phyloP scores from a whole-genome alignment of 2,329 filamentous ascomycete genomes.

The Xylaria multiplex region DNA sequence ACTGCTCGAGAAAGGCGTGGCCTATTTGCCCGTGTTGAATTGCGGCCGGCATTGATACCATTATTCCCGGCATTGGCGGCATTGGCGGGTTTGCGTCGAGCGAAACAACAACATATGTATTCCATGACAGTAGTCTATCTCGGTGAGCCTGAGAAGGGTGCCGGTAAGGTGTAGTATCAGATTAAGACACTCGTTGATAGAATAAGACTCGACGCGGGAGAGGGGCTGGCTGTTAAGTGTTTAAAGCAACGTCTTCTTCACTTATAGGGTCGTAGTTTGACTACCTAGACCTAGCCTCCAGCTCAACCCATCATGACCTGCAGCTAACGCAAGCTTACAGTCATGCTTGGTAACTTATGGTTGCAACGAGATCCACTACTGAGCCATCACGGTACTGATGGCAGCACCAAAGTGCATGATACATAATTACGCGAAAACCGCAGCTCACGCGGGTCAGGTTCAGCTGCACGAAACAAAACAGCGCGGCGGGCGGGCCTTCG shows the following conservation, averaged over 20 bases:
- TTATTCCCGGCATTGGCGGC: neutral
- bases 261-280: constrained; percentile 15
- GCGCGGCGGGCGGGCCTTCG: constrained; percentile 5
- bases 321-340: constrained; percentile 22
- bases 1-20: constrained; percentile 3
- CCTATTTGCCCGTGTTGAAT: neutral
- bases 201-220: constrained; percentile 18
- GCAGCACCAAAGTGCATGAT: constrained; percentile 9
- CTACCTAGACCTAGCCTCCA: constrained; percentile 16
- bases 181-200: constrained; percentile 6
- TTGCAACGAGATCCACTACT: constrained; percentile 22
- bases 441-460: constrained; percentile 11
- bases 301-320: constrained; percentile 23
- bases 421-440: constrained; percentile 8
- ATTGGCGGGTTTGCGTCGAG: constrained; percentile 21
- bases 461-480: constrained; percentile 3
- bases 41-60: neutral
- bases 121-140: constrained; percentile 18
- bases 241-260: constrained; percentile 26
- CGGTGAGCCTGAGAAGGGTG: neutral
- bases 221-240: constrained; percentile 11
- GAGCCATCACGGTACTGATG: neutral
- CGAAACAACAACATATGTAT: constrained; percentile 29
- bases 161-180: constrained; percentile 3
- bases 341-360: constrained; percentile 11